These are phyloP conservation scores for Aspergillus caelatus DNA, from an alignment of 2,329 filamentous ascomycete species.

Conservation along the genomic window DNA sequence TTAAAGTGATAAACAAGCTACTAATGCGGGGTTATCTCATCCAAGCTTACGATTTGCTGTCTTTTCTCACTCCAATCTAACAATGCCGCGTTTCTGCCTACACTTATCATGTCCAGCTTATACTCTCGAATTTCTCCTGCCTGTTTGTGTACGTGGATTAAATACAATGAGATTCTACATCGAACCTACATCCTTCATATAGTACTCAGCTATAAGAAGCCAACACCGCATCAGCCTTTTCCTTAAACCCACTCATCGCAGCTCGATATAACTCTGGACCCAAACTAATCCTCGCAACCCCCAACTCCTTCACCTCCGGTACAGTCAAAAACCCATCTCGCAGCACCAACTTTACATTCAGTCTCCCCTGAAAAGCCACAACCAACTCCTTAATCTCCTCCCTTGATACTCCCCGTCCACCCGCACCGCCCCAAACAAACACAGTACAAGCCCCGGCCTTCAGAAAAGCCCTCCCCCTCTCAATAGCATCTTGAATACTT, in stretches of 20 bases:
- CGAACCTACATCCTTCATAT: neutral
- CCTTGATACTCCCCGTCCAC: slow-evolving; percentile 45
- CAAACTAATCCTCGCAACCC: slow-evolving; percentile 59
- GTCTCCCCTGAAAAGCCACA: slow-evolving; percentile 51
- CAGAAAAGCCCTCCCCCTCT: slow-evolving; percentile 60
- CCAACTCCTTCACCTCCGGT: slow-evolving; percentile 50
- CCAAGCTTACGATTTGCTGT: neutral
- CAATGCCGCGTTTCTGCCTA: neutral
- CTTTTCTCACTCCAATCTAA: neutral
- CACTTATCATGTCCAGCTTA: neutral
- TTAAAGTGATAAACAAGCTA: neutral
- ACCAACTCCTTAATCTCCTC: slow-evolving; percentile 54
- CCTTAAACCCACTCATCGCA: slow-evolving; percentile 39
- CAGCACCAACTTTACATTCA: slow-evolving; percentile 53
- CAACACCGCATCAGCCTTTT: slow-evolving; percentile 34
- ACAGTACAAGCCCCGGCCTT: slow-evolving; percentile 61
- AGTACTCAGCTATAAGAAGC: neutral
- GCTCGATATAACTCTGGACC: slow-evolving; percentile 52
- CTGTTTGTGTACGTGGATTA: too few species aligned
- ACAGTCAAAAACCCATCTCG: slow-evolving; percentile 46
- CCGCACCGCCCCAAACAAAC: slow-evolving; percentile 62
- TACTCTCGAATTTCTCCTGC: neutral
- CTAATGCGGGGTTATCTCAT: neutral
- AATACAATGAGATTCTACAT: neutral
- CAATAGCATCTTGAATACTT: slow-evolving; percentile 53